A percentile compares a stretch with the other conserved stretches of the same genome.
phyloP scores from a whole-genome alignment of 306 rosid genomes.

The Inga oerstediana region DNA sequence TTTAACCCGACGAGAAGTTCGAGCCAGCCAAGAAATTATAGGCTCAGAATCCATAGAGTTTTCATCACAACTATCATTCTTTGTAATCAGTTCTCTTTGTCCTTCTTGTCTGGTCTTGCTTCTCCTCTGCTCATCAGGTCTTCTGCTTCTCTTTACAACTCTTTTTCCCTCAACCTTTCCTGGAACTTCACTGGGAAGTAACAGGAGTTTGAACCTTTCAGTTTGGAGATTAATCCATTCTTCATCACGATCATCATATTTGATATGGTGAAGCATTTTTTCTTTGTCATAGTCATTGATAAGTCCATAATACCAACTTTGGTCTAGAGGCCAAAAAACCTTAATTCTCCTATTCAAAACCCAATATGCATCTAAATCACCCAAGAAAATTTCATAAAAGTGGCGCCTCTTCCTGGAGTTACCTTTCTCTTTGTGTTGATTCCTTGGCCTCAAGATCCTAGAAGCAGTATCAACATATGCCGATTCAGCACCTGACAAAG shows the following conservation, averaged over 20 bases:
- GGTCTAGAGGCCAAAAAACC: slow-evolving; percentile 85
- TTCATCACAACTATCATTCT: slow-evolving; percentile 50
- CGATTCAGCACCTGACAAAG: slow-evolving; percentile 57
- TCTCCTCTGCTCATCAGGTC: slow-evolving; percentile 42
- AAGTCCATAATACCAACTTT: slow-evolving; percentile 78
- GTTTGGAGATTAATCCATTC: slow-evolving; percentile 77
- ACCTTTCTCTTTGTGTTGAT: slow-evolving; percentile 54
- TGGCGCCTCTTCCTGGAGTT: slow-evolving; percentile 67
- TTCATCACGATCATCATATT: slow-evolving; percentile 84
- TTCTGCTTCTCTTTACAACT: slow-evolving; percentile 31
- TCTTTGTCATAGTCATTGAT: slow-evolving; percentile 68
- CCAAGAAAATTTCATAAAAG: slow-evolving; percentile 66
- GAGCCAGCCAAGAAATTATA: slow-evolving; percentile 79
- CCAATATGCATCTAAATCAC: slow-evolving; percentile 68
- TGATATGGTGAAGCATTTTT: slow-evolving; percentile 71
- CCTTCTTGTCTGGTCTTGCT: slow-evolving; percentile 45
- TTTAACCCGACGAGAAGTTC: slow-evolving; percentile 58
- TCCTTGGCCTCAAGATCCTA: slow-evolving; percentile 83
- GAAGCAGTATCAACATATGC: slow-evolving; percentile 63
- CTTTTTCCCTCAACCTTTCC: slow-evolving; percentile 47
- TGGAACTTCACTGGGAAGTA: slow-evolving; percentile 79
- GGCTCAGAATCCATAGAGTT: slow-evolving; percentile 74
- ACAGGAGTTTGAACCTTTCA: slow-evolving; percentile 81
- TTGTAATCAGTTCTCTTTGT: slow-evolving; percentile 37
- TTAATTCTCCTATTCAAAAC: slow-evolving; percentile 66